phyloP scores from a whole-genome alignment of 805 yeast genomes.

The Candida boidinii region DNA sequence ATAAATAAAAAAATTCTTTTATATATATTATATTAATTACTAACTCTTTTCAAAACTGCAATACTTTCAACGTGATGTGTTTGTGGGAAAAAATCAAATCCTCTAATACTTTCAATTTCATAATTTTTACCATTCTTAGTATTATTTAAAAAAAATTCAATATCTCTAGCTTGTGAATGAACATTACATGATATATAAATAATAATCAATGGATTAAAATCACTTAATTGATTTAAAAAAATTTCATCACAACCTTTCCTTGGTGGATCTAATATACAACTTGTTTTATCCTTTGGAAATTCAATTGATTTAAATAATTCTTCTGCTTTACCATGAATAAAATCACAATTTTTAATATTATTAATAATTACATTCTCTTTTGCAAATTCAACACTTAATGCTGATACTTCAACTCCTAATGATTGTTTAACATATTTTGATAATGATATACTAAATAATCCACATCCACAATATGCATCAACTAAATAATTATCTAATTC shows the following conservation, averaged over 20 bases:
- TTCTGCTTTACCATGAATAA: conserved; percentile 90
- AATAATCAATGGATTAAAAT: conserved; percentile 73
- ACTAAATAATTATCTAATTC: conserved; percentile 52
- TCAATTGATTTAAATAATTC: conserved; percentile 72
- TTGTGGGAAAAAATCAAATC: conserved; percentile 87
- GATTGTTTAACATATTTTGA: conserved; percentile 74
- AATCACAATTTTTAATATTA: conserved; percentile 67
- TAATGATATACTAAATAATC: conserved; percentile 82
- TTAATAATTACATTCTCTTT: conserved; percentile 70
- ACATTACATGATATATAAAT: conserved; percentile 98
- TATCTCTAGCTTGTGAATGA: conserved; percentile 93
- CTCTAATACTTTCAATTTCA: conserved; percentile 73
- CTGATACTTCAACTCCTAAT: conserved; percentile 89
- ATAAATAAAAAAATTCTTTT: too few species aligned
- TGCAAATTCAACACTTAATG: conserved; percentile 87
- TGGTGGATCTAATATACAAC: conserved; percentile 94
- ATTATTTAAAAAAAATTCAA: conserved; percentile 69
- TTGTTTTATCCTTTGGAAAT: conserved; percentile 67
- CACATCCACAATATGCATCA: conserved; percentile 96
- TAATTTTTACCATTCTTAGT: conserved; percentile 58
- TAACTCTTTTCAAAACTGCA: conserved; percentile 32
- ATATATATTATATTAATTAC: too few species aligned
- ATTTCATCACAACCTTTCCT: conserved; percentile 93
- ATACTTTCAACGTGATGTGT: conserved; percentile 52
- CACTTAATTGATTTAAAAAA: conserved; percentile 78